Percentiles rank a stretch among this genome's conserved stretches.
phyloP scores from a whole-genome alignment of 2,329 filamentous ascomycete genomes.

The Lachnellula occidentalis region DNA sequence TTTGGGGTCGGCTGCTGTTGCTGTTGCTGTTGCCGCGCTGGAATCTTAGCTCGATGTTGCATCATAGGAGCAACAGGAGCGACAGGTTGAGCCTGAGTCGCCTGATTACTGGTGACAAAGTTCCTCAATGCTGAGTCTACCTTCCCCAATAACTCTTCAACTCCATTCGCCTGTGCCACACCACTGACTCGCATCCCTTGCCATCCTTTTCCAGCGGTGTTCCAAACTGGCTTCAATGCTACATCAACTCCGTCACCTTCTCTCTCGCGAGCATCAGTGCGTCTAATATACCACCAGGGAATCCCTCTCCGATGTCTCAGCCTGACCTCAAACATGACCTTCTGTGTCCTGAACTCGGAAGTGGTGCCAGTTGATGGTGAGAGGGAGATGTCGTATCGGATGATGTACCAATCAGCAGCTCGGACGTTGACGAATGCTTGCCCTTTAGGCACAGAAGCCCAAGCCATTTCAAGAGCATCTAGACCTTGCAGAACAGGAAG shows the following conservation, averaged over 20 bases:
- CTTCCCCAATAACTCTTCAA: constrained; percentile 32
- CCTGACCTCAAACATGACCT: constrained; percentile 48
- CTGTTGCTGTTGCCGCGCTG: constrained; percentile 8
- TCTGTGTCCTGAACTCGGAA: constrained; percentile 28
- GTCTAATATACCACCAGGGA: constrained; percentile 30
- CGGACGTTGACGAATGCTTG: constrained; percentile 48
- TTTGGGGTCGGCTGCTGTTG: constrained; percentile 18
- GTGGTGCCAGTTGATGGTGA: constrained; percentile 26
- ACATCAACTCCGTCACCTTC: constrained; percentile 32
- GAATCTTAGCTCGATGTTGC: constrained; percentile 6
- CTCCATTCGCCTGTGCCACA: constrained; percentile 37
- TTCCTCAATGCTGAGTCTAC: constrained; percentile 24
- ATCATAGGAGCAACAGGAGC: background rate
- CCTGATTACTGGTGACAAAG: constrained; percentile 8
- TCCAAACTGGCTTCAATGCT: constrained; percentile 42
- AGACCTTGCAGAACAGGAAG: constrained; percentile 61
- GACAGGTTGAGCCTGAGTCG: background rate
- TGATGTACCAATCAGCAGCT: constrained; percentile 50
- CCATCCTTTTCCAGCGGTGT: constrained; percentile 41
- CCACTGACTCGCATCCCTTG: constrained; percentile 43
- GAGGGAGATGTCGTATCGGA: constrained; percentile 45
- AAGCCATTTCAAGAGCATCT: constrained; percentile 52
- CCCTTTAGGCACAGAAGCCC: constrained; percentile 37
- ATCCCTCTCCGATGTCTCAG: constrained; percentile 44
- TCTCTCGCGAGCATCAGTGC: constrained; percentile 23